Percentiles rank a stretch among this genome's conserved stretches.
Conservation (phyloP, 768 basidiomycete species). For the Neoboletus subvelutipes region DNA sequence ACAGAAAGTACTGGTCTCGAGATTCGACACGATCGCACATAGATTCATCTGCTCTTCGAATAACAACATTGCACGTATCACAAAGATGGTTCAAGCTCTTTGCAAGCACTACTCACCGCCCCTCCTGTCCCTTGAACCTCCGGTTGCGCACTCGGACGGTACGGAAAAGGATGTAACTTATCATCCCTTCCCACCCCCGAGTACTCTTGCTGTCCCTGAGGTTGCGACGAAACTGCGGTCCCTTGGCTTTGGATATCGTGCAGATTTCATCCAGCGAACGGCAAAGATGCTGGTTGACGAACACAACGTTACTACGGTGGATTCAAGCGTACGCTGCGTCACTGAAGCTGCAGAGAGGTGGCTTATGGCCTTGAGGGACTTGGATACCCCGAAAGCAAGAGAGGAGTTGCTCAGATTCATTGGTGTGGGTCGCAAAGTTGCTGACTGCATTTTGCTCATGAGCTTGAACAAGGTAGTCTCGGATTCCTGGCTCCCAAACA, state of each 20-base stretch:
- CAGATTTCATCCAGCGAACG: slow-evolving; percentile 82
- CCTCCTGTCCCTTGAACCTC: slow-evolving; percentile 51
- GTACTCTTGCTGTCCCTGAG: slow-evolving; percentile 54
- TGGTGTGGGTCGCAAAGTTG: slow-evolving; percentile 95
- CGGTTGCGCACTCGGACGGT: slow-evolving; percentile 28
- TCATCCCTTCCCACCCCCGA: slow-evolving; percentile 85
- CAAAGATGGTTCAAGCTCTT: slow-evolving; percentile 86
- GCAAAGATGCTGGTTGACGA: slow-evolving; percentile 71
- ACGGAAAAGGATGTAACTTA: slow-evolving; percentile 43
- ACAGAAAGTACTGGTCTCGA: slow-evolving; percentile 2
- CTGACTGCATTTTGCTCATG: slow-evolving; percentile 93
- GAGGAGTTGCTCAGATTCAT: slow-evolving; percentile 76
- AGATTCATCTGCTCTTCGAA: slow-evolving; percentile 99
- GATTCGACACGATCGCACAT: slow-evolving; percentile 10
- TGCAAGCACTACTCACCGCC: slow-evolving; percentile 74
- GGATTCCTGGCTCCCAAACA: neutral
- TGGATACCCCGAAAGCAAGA: slow-evolving; percentile 59
- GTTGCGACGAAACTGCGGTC: slow-evolving; percentile 67
- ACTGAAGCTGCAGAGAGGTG: slow-evolving; percentile 58
- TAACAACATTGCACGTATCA: slow-evolving; percentile 93
- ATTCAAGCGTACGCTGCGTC: neutral
- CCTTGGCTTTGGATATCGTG: slow-evolving; percentile 95
- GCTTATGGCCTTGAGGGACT: slow-evolving; percentile 52
- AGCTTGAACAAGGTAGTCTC: slow-evolving; percentile 77
- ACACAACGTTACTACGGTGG: slow-evolving; percentile 33